Conservation (phyloP, 192 early-diverging fungal genomes). For the Backusella australiensis region DNA sequence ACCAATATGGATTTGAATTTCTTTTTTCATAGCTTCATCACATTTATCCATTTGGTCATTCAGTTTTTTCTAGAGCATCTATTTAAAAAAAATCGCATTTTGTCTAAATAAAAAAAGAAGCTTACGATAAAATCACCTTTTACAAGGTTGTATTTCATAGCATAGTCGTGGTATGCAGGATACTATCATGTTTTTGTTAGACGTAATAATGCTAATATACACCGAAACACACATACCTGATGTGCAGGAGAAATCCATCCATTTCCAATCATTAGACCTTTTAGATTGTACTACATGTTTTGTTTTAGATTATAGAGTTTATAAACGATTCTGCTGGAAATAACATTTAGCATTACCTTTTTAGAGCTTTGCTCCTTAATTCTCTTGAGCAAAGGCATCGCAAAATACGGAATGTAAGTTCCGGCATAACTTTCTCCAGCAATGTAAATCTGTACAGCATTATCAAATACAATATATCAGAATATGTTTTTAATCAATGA, state of each 20-base stretch:
- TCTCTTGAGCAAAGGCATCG: conserved; percentile 27
- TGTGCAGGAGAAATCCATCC: conserved; percentile 62
- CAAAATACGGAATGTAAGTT: conserved; percentile 62
- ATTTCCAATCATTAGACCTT: conserved; percentile 60
- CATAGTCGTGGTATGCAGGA: conserved; percentile 42
- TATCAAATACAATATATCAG: neutral
- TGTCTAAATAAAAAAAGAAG: neutral
- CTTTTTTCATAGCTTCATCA: conserved; percentile 20
- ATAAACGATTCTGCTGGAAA: neutral
- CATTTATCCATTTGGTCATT: conserved; percentile 31
- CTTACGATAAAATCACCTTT: conserved; percentile 27
- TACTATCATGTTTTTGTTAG: conserved; percentile 32
- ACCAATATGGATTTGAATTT: conserved; percentile 29
- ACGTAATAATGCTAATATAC: neutral
- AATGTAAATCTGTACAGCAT: conserved; percentile 47
- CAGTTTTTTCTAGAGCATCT: neutral
- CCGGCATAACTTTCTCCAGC: conserved; percentile 67
- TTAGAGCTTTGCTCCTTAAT: conserved; percentile 26
- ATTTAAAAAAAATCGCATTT: neutral
- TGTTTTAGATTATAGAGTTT: neutral
- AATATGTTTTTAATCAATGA: neutral
- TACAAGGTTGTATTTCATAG: conserved; percentile 31
- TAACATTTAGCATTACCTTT: neutral
- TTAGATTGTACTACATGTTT: conserved; percentile 43
- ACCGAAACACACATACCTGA: conserved; percentile 40